Conservation (phyloP, 495 filamentous ascomycete genomes). For the Aspergillus incahuasiensis region DNA sequence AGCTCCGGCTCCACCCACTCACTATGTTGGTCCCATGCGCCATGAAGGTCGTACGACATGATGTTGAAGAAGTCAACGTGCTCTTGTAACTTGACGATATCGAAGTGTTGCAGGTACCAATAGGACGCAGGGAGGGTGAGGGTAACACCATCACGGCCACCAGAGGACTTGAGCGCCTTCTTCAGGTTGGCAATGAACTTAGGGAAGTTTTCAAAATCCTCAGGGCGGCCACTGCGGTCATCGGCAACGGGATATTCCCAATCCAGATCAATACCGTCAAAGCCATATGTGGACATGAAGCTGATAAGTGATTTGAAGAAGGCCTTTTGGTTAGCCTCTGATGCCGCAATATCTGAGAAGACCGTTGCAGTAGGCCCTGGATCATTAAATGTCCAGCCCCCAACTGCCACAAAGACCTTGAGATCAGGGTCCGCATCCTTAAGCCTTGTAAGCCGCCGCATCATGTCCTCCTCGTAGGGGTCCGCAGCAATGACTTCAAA, state of each 20-base stretch:
- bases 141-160: conserved; percentile 32
- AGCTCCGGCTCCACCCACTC: neutral
- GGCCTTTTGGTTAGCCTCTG: conserved; percentile 28
- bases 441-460: conserved; percentile 28
- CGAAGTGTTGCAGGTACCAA: conserved; percentile 40
- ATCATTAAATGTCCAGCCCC: conserved; percentile 39
- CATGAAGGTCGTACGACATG: neutral
- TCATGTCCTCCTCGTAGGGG: conserved; percentile 19
- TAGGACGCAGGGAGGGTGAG: conserved; percentile 31
- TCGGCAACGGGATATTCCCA: conserved; percentile 49
- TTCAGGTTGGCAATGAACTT: conserved; percentile 40
- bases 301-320: conserved; percentile 40
- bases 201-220: conserved; percentile 40
- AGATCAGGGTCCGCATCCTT: conserved; percentile 21
- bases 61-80: neutral
- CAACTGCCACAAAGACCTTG: conserved; percentile 41
- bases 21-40: conserved; percentile 10
- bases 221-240: conserved; percentile 31
- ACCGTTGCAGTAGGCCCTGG: conserved; percentile 19
- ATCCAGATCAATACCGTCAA: conserved; percentile 54
- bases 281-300: conserved; percentile 45
- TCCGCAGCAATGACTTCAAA: conserved; percentile 25
- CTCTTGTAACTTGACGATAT: conserved; percentile 43
- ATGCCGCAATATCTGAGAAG: conserved; percentile 30
- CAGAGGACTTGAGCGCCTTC: conserved; percentile 25